Percentiles rank a stretch among this genome's conserved stretches.
Conservation (phyloP, 805 yeast species). For the Cyberlindnera saturnus region DNA sequence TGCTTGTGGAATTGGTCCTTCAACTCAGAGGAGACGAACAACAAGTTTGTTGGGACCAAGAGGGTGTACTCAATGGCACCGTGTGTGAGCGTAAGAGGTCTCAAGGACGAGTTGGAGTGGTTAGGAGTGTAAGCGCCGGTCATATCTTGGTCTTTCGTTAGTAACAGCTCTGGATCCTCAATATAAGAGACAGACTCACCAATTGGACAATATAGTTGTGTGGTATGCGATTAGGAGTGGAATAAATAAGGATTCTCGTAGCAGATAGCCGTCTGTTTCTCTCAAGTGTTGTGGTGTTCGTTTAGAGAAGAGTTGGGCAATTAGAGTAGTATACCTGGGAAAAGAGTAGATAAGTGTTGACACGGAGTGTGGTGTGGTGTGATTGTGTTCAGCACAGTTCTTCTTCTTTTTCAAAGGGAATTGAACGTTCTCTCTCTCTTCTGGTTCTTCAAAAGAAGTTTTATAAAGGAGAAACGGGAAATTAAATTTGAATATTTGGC, state of each 20-base stretch:
- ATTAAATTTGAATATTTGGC: too few relatives aligned
- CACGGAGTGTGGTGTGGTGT: conserved; percentile 2
- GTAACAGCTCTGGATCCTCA: too few relatives aligned
- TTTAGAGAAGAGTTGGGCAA: neutral
- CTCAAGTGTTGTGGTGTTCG: too few relatives aligned
- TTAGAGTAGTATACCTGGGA: neutral
- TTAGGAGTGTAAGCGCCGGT: conserved; percentile 25
- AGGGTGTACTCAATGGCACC: conserved; percentile 87
- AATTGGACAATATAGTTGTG: too few relatives aligned
- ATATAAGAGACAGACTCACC: too few relatives aligned
- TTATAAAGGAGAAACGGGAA: too few relatives aligned
- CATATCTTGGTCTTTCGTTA: conserved; percentile 8
- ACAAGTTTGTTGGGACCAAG: conserved; percentile 76
- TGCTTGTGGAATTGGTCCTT: conserved; percentile 75
- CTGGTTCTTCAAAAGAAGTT: too few relatives aligned
- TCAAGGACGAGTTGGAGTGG: conserved; percentile 35
- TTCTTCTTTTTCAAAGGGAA: too few relatives aligned
- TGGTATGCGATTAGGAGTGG: too few relatives aligned
- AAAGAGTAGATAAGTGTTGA: neutral
- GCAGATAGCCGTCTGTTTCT: too few relatives aligned
- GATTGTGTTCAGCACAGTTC: neutral
- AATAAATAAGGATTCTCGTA: too few relatives aligned
- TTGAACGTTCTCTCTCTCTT: too few relatives aligned
- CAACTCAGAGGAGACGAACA: conserved; percentile 78
- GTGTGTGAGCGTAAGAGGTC: conserved; percentile 81